These are phyloP conservation scores for Aspergillus homomorphus DNA, from an alignment of 495 filamentous ascomycete species.

Conservation along the genomic window DNA sequence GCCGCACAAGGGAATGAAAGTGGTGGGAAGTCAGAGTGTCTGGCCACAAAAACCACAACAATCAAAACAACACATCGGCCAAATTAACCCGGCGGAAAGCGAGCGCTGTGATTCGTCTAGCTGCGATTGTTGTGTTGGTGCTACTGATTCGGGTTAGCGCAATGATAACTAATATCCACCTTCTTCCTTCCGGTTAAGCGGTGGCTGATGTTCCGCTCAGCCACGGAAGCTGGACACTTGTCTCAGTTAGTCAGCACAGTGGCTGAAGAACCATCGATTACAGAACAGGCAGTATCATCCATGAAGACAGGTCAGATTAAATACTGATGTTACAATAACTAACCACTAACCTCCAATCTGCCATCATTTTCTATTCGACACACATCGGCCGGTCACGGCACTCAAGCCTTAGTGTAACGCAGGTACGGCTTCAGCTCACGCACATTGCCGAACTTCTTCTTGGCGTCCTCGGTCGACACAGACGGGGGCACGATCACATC, in stretches of 20 bases:
- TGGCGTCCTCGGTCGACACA: conserved; percentile 60
- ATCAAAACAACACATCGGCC: background rate
- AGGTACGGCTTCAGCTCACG: conserved; percentile 61
- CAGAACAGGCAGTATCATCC: too few relatives aligned
- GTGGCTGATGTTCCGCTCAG: too few relatives aligned
- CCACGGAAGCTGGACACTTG: too few relatives aligned
- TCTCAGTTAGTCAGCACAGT: too few relatives aligned
- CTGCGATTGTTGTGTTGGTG: too few relatives aligned
- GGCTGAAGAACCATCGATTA: too few relatives aligned
- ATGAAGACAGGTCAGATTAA: too few relatives aligned
- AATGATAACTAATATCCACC: background rate
- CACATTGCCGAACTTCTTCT: conserved; percentile 64
- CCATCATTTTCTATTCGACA: too few relatives aligned
- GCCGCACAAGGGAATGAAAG: background rate
- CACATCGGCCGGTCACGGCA: too few relatives aligned
- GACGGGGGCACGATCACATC: conserved; percentile 67
- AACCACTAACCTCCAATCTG: too few relatives aligned
- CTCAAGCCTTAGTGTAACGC: conserved; percentile 23
- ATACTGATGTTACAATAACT: too few relatives aligned
- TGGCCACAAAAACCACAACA: conserved; percentile 1
- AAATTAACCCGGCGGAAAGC: background rate
- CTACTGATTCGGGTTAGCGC: background rate
- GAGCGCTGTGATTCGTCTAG: background rate
- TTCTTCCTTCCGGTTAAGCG: background rate
- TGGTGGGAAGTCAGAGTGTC: background rate